These are phyloP conservation scores for Aspergillus sp. DNA, from an alignment of 2,329 filamentous ascomycete species.

Conservation along the genomic window DNA sequence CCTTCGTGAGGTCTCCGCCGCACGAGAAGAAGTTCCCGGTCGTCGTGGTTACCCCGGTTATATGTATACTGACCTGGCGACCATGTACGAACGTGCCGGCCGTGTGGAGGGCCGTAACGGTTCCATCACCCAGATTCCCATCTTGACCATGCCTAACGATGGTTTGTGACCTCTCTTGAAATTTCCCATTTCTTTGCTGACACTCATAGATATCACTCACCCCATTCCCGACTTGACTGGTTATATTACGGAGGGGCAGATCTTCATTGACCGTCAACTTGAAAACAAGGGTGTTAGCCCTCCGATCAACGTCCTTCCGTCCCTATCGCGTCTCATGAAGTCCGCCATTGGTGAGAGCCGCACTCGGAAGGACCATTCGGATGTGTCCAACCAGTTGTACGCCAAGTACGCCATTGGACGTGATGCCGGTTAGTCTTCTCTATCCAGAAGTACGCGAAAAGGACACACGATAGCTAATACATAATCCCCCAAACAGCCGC, in stretches of 20 bases:
- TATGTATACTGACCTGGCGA: constrained; percentile 99
- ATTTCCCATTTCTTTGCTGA: constrained; percentile 3
- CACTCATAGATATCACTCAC: constrained; percentile 75
- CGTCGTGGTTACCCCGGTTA: constrained; percentile 99
- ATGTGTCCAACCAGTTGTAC: constrained; percentile 98
- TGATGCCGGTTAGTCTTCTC: constrained; percentile 55
- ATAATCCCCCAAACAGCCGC: constrained; percentile 48
- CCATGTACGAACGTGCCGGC: constrained; percentile 97
- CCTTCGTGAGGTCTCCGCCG: constrained; percentile 94
- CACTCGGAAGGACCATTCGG: constrained; percentile 92
- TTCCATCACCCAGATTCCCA: constrained; percentile 98
- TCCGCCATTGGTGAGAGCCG: constrained; percentile 96
- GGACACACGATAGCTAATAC: no score
- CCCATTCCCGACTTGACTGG: constrained; percentile 97
- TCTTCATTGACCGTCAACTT: constrained; percentile 89
- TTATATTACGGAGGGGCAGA: constrained; percentile 98
- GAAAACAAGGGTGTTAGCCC: constrained; percentile 97
- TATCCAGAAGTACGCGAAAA: no score
- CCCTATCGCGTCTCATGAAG: constrained; percentile 98
- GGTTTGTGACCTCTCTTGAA: constrained; percentile 39
- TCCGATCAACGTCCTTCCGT: constrained; percentile 96
- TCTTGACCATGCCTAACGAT: constrained; percentile 99
- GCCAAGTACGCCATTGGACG: constrained; percentile 99
- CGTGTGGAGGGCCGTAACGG: constrained; percentile 95
- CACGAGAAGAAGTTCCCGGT: constrained; percentile 96